Conservation (phyloP, 1,284 basidiomycete genomes). For the Pascua guehoae region DNA sequence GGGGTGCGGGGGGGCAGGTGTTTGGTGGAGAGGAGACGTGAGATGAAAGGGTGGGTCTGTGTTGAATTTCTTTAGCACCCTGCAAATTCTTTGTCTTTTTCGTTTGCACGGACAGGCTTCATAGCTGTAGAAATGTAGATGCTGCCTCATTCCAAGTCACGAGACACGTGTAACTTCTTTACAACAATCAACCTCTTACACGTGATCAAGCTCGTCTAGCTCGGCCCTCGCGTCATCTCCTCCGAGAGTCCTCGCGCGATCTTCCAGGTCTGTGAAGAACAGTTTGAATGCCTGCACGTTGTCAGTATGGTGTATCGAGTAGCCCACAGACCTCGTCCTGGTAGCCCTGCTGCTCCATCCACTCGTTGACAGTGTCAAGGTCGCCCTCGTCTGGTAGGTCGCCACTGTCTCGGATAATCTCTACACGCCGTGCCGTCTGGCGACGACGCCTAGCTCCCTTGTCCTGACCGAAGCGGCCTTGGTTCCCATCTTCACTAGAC, state of each 20-base stretch:
- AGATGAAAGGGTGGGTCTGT: too few species aligned
- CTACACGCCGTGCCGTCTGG: neutral
- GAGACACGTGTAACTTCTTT: neutral
- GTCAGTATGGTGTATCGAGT: neutral
- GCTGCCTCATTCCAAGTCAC: neutral
- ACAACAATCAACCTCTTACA: too few species aligned
- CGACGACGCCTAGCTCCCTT: too few species aligned
- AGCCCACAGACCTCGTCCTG: neutral
- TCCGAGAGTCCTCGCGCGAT: neutral
- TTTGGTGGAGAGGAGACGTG: too few species aligned
- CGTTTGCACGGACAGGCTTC: too few species aligned
- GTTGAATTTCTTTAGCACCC: too few species aligned
- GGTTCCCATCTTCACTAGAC: too few species aligned
- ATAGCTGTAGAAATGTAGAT: neutral
- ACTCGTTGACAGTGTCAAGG: slow-evolving; percentile 3
- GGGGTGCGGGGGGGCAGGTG: too few species aligned
- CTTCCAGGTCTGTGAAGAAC: slow-evolving; percentile 1
- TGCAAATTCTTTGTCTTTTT: too few species aligned
- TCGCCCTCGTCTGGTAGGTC: slow-evolving; percentile 3
- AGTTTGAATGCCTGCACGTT: neutral
- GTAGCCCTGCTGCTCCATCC: slow-evolving; percentile 3
- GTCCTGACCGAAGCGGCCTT: too few species aligned
- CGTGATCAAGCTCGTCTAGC: neutral
- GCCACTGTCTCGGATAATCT: neutral
- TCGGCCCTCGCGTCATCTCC: neutral